Conservation (phyloP, 139 green algal genomes). For the Ettlia oleoabundans region DNA sequence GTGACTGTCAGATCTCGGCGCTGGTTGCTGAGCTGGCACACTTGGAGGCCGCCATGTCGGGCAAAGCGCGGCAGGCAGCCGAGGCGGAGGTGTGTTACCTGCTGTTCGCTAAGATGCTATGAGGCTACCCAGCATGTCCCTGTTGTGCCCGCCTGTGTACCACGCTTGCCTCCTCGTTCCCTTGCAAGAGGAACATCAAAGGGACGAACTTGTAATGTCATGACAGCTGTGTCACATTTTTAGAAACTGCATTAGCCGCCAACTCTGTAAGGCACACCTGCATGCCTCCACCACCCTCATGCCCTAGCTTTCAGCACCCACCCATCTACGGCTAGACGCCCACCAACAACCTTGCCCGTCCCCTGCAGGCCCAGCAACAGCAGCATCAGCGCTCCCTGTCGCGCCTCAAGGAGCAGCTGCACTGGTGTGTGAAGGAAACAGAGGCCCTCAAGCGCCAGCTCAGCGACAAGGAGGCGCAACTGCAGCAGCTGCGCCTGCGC, state of each 20-base stretch:
- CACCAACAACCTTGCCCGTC: no score
- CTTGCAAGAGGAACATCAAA: no score
- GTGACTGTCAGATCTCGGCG: slow-evolving; percentile 19
- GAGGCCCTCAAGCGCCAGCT: slow-evolving; percentile 16
- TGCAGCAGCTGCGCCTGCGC: not conserved
- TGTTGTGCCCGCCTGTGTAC: no score
- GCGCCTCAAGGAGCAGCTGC: slow-evolving; percentile 32
- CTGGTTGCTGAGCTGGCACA: slow-evolving; percentile 31
- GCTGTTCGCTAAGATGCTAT: not conserved
- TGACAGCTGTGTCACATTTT: not conserved
- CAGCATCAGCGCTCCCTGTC: not conserved
- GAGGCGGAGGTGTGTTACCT: slow-evolving; percentile 15
- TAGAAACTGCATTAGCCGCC: not conserved
- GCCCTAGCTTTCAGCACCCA: no score
- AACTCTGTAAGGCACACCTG: no score
- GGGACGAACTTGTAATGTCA: no score
- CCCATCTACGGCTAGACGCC: no score
- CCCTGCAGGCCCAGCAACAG: slow-evolving; percentile 16
- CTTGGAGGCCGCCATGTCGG: slow-evolving; percentile 17
- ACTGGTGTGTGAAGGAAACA: not conserved
- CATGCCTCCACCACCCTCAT: no score
- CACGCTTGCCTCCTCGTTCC: no score
- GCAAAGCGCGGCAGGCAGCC: not conserved
- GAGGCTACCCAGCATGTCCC: no score
- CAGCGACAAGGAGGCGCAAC: not conserved